phyloP scores from a whole-genome alignment of 1,139 yeast species.

The Martiniozyma asiatica region DNA sequence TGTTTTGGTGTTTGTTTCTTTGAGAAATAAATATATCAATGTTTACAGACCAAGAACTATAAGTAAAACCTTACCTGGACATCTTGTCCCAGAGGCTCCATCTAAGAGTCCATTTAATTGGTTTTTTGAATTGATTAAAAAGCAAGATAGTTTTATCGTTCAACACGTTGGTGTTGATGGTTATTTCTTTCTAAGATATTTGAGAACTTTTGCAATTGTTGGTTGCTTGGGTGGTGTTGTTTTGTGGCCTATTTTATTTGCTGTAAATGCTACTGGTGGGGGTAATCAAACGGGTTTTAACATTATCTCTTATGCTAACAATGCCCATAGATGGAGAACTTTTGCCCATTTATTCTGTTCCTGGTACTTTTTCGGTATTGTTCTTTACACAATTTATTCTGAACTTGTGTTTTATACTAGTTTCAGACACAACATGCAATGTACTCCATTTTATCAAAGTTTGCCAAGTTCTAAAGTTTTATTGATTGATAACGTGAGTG shows the following conservation, averaged over 20 bases:
- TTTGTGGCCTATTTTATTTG: slow-evolving; percentile 47
- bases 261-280: slow-evolving; percentile 56
- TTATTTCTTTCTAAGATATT: slow-evolving; percentile 50
- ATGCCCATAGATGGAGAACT: slow-evolving; percentile 43
- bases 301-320: slow-evolving; percentile 66
- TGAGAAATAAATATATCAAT: slow-evolving; percentile 44
- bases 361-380: slow-evolving; percentile 64
- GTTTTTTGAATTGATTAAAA: slow-evolving; percentile 42
- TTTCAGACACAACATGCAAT: slow-evolving; percentile 66
- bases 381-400: slow-evolving; percentile 62
- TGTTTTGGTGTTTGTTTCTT: slow-evolving; percentile 37
- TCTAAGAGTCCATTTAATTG: slow-evolving; percentile 56
- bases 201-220: slow-evolving; percentile 33
- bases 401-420: slow-evolving; percentile 75
- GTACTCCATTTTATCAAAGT: slow-evolving; percentile 70
- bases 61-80: slow-evolving; percentile 45
- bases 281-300: slow-evolving; percentile 54
- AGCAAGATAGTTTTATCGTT: slow-evolving; percentile 53
- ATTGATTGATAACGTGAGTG: slow-evolving; percentile 69
- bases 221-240: slow-evolving; percentile 30
- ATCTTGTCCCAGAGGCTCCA: slow-evolving; percentile 48
- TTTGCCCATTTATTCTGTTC: slow-evolving; percentile 81
- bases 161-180: slow-evolving; percentile 73
- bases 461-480: slow-evolving; percentile 69
- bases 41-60: slow-evolving; percentile 61